A percentile compares a stretch with the other conserved stretches of the same genome.
Conservation (phyloP, 805 yeast genomes). For the Kurtzmaniella cleridarum region DNA sequence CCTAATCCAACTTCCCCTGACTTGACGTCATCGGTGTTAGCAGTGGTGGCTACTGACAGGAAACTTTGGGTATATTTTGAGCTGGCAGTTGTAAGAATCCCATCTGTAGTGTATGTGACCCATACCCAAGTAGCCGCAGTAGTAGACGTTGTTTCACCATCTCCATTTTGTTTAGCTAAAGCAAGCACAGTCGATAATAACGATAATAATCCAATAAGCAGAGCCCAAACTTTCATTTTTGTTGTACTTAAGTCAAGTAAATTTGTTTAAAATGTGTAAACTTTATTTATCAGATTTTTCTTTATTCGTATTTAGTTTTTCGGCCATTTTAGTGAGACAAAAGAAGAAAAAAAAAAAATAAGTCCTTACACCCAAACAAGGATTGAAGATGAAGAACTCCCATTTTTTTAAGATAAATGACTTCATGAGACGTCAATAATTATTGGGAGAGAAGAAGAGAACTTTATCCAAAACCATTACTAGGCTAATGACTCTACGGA, state of each 20-base stretch:
- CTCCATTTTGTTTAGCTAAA: conserved; percentile 14
- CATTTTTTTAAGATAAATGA: too few species aligned
- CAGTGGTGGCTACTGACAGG: conserved; percentile 15
- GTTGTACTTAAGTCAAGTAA: too few species aligned
- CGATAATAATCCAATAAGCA: conserved; percentile 1
- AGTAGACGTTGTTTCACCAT: conserved; percentile 10
- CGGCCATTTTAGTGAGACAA: too few species aligned
- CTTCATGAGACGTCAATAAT: too few species aligned
- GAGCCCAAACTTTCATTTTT: background rate
- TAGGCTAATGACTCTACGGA: too few species aligned
- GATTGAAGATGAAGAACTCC: too few species aligned
- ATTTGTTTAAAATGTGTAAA: too few species aligned
- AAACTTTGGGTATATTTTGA: conserved; percentile 23
- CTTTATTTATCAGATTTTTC: background rate
- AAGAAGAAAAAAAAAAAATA: too few species aligned
- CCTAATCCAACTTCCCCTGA: conserved; percentile 31
- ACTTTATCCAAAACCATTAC: too few species aligned
- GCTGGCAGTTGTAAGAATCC: conserved; percentile 20
- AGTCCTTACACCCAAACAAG: too few species aligned
- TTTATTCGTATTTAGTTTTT: too few species aligned
- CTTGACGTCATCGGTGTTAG: conserved; percentile 12
- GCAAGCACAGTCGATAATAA: conserved; percentile 8
- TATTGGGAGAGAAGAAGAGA: too few species aligned
- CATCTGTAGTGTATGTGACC: conserved; percentile 29
- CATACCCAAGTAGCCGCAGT: conserved; percentile 25